Percentiles rank a stretch among this genome's conserved stretches.
Evolutionary conservation across 202 grass and related monocot genomes (phyloP).

Genomic region (Bolboschoenoplectus hybrid): DNA sequence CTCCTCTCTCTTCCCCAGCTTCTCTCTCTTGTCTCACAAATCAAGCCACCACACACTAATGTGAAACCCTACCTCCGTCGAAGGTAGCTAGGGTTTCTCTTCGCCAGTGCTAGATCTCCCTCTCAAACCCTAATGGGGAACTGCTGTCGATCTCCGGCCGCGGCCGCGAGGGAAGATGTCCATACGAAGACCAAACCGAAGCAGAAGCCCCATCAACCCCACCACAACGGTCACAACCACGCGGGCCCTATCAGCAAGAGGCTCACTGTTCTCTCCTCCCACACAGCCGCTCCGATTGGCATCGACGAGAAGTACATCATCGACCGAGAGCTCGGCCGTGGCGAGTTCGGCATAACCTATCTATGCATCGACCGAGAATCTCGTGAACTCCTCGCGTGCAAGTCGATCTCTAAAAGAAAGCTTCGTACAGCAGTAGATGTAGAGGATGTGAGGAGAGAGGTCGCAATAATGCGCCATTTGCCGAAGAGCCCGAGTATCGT

Average conservation of each 20-base stretch:
- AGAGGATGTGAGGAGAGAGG: conserved; percentile 98
- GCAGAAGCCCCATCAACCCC: conserved; percentile 62
- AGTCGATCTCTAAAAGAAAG: conserved; percentile 99
- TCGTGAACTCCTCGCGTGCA: conserved; percentile 89
- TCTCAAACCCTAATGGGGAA: conserved; percentile 72
- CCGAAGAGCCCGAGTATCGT: conserved; percentile 81
- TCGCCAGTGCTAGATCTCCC: conserved; percentile 30
- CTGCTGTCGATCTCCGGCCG: conserved; percentile 92
- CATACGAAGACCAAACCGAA: conserved; percentile 70
- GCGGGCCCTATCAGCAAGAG: conserved; percentile 55
- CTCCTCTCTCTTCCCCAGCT: conserved; percentile 27
- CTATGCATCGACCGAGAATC: conserved; percentile 87
- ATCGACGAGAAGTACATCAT: conserved; percentile 90
- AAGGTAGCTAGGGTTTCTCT: conserved; percentile 28
- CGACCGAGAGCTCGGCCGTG: conserved; percentile 92
- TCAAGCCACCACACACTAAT: conserved; percentile 46
- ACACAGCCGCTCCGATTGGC: conserved; percentile 51
- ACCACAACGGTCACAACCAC: conserved; percentile 41
- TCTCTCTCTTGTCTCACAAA: conserved; percentile 39
- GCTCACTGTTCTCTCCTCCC: conserved; percentile 69
- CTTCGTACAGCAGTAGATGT: conserved; percentile 90
- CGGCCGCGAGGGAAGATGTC: conserved; percentile 91
- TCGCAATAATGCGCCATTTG: conserved; percentile 96
- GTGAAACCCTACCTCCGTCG: conserved; percentile 62
- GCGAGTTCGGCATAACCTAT: conserved; percentile 99